phyloP scores from a whole-genome alignment of 345 rosid species.

The Populus tremula region DNA sequence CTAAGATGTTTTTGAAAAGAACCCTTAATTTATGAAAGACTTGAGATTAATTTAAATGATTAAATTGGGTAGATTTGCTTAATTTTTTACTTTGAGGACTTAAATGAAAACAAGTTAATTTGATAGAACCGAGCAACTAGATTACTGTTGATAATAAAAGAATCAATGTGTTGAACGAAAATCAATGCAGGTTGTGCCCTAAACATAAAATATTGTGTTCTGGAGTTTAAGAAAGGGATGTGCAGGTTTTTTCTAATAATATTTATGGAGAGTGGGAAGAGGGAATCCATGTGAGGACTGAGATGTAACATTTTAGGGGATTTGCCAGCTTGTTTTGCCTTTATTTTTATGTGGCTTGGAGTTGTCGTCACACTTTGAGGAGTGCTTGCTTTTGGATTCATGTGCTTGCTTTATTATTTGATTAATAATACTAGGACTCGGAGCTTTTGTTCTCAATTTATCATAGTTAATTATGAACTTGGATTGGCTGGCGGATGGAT shows the following conservation, averaged over 20 bases:
- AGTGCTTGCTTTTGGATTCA: constrained; percentile 21
- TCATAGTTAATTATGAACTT: no score
- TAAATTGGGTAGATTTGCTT: neutral
- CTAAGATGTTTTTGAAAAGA: no score
- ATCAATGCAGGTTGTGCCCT: neutral
- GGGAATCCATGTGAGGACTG: constrained; percentile 60
- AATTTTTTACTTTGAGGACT: neutral
- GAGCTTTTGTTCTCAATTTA: neutral
- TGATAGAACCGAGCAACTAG: neutral
- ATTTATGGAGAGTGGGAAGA: constrained; percentile 17
- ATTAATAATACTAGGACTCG: neutral
- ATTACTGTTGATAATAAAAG: neutral
- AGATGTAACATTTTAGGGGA: constrained; percentile 9
- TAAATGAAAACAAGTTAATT: neutral
- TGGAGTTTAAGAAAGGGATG: no score
- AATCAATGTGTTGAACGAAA: neutral
- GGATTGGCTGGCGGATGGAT: no score
- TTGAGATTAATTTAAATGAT: no score
- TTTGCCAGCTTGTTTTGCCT: constrained; percentile 35
- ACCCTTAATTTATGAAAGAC: no score
- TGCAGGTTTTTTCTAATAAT: neutral
- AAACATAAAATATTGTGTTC: neutral
- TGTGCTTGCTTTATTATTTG: neutral
- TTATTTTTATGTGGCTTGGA: constrained; percentile 31
- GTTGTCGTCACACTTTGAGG: constrained; percentile 36